phyloP scores from a whole-genome alignment of 345 rosid species.

The Draba incana region DNA sequence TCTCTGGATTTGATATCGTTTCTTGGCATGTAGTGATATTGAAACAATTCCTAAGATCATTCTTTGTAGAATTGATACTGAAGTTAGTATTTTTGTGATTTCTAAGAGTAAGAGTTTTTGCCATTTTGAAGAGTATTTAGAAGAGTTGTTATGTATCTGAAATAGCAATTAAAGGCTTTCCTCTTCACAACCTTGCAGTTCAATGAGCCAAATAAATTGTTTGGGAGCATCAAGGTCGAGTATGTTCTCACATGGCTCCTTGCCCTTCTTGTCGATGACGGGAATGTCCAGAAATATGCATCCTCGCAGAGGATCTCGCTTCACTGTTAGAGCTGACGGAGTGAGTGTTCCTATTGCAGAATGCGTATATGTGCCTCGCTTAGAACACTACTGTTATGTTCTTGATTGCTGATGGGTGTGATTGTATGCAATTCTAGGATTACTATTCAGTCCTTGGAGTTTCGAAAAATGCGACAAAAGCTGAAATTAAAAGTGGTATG shows the following conservation, averaged over 20 bases:
- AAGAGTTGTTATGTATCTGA: not conserved
- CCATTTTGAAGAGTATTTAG: not conserved
- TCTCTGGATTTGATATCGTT: not conserved
- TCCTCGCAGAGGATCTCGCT: conserved; percentile 55
- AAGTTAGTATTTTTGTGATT: not conserved
- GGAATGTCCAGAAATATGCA: conserved; percentile 53
- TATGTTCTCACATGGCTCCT: conserved; percentile 61
- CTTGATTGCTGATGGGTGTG: not conserved
- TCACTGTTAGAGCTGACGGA: conserved; percentile 78
- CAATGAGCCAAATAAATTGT: conserved; percentile 48
- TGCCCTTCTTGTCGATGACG: conserved; percentile 48
- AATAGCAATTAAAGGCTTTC: conserved; percentile 3
- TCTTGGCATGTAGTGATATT: too few species aligned
- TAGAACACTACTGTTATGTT: conserved; percentile 8
- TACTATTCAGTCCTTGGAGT: conserved; percentile 91
- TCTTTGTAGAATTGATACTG: not conserved
- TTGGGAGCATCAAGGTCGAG: conserved; percentile 65
- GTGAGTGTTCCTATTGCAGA: conserved; percentile 53
- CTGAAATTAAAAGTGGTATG: conserved; percentile 94
- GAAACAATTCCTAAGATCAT: not conserved
- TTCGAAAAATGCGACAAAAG: conserved; percentile 83
- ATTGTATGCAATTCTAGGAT: conserved; percentile 53
- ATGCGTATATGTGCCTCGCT: not conserved
- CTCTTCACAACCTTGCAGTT: conserved; percentile 45
- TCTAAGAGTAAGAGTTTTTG: not conserved